Evolutionary conservation across 2,329 filamentous ascomycete genomes (phyloP).

Genomic region (Penicillium sp.): DNA sequence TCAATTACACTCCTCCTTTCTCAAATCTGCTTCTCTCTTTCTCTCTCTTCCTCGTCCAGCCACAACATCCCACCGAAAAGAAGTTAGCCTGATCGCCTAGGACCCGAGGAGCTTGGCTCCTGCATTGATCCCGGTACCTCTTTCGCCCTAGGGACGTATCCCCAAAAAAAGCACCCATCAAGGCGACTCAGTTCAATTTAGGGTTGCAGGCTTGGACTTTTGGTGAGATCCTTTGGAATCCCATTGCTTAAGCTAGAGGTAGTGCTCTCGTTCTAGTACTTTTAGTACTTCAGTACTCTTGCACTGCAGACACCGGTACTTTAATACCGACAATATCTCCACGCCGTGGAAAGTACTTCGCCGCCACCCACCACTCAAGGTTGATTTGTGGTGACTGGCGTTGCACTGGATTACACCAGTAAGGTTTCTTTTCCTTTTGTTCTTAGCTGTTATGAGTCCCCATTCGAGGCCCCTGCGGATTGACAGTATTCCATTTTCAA

Average conservation of each 20-base stretch:
- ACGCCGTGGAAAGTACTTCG: no score
- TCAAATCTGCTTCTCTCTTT: conserved; percentile 3
- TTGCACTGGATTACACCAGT: conserved; percentile 26
- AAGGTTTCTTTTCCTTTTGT: conserved; percentile 16
- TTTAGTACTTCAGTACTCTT: no score
- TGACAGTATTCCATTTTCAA: conserved; percentile 1
- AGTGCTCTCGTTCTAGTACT: no score
- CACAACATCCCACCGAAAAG: conserved; percentile 11
- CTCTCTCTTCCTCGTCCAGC: conserved; percentile 13
- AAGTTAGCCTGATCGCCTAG: conserved; percentile 11
- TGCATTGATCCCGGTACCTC: conserved; percentile 5
- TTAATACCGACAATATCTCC: no score
- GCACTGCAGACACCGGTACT: no score
- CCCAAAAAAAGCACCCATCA: no score
- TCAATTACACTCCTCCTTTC: conserved; percentile 16
- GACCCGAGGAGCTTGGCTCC: conserved; percentile 5
- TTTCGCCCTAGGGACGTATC: neutral
- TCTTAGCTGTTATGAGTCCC: conserved; percentile 9
- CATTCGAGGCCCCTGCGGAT: no score
- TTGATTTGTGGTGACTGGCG: conserved; percentile 12
- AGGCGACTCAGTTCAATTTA: conserved; percentile 5
- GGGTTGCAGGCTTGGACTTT: no score
- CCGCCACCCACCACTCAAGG: no score
- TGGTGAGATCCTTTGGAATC: no score
- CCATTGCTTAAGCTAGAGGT: no score